Base-by-base conservation (phyloP, 2,329 filamentous ascomycete species). In the Penicillium freii region DNA sequence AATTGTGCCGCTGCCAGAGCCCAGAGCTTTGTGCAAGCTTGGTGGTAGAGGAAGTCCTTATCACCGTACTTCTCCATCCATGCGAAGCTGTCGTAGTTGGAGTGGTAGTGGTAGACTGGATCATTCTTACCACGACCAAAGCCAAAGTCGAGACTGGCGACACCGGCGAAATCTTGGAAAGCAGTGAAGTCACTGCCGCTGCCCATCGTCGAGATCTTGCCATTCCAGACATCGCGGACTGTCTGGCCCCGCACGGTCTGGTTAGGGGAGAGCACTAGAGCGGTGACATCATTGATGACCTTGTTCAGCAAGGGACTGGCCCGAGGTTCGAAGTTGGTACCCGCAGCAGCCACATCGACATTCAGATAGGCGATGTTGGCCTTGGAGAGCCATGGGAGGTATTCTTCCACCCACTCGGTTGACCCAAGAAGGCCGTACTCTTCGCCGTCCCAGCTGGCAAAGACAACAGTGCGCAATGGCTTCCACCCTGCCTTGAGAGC, bases 401-500 rank as follows among this genome's bases (percentile, higher is more conserved):
- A 91, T 64, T 96, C 91, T 70, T 96, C 92, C 0, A 96, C 91
- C 91, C 92, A 96, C 70, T 96, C 92, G 0, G 92, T 96, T 52
- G 87, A 91, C 5, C 92, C 92, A 15, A 96, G 75, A 5, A 96
- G 81, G 0, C 89, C 91, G 64, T 96, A 96, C 73, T 96, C 92
- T 75, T 91, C 88, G 33, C 87, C 88, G 61, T 91, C 88, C 88
- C 88, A 91, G 71, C 84, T 88, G 85, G 89, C 92, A 69, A 97
- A 93, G 40, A 97, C 90, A 56, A 97, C 91, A 0, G 93, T 97
- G 23, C 93, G 88, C 21, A 92, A 81, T 0, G 94, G 90, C 72
- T 88, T 91, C 90, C 90, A 95, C 15, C 90, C 91, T 27, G 81
- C 82, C 27, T 86, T 81, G 2, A 92, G 73, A 7, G 90, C 89